A percentile compares a stretch with the other conserved stretches of the same genome.
These are phyloP conservation scores for Colletotrichum sp. DNA, from an alignment of 2,329 filamentous ascomycete species.

Conservation along the genomic window DNA sequence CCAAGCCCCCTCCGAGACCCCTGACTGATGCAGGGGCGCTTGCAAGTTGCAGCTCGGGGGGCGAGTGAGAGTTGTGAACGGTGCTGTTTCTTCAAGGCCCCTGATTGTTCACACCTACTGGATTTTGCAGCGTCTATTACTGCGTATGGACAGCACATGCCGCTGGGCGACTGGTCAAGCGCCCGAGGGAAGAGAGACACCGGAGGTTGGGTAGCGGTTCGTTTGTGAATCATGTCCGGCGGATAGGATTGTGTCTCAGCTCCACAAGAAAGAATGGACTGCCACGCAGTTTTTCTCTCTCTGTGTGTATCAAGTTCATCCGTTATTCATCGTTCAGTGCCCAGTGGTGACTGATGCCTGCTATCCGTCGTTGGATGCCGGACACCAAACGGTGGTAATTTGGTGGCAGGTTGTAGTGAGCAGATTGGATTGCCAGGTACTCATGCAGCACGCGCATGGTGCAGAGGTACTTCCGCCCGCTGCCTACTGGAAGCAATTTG, in stretches of 20 bases:
- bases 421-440: not conserved
- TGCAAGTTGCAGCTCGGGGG: not conserved
- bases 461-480: not conserved
- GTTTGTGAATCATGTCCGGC: not conserved
- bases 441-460: not conserved
- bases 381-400: not conserved
- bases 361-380: not conserved
- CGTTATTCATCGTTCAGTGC: not conserved
- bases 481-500: not conserved
- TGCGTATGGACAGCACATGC: not conserved
- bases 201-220: not conserved
- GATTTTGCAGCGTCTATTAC: not conserved
- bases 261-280: constrained; percentile 14
- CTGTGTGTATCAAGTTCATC: not conserved
- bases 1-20: not conserved
- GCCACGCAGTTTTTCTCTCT: not conserved
- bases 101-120: not conserved
- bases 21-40: constrained; percentile 12
- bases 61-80: not conserved
- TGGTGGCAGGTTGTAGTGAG: not conserved
- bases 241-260: not conserved
- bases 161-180: not conserved
- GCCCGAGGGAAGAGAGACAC: not conserved
- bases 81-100: not conserved
- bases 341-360: not conserved